Evolutionary conservation across 2,329 filamentous ascomycete species (phyloP), one percentile per base, ranked within the genome.

Genomic region (Paramyrothecium sp.): DNA sequence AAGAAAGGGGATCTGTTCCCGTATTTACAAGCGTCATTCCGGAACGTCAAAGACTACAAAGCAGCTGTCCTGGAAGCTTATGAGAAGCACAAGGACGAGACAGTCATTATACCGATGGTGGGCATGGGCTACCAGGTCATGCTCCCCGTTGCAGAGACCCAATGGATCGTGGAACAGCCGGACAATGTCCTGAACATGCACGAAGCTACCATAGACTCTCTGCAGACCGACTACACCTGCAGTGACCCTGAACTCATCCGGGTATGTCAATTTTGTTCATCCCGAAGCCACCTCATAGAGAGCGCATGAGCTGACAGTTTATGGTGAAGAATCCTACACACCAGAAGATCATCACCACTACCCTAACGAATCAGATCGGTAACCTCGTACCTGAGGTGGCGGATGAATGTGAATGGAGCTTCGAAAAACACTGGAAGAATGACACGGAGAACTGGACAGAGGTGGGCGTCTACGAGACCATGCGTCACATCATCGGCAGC

Each of bases 401-500:
- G n/a, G n/a, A 19, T 12, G 51, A 53, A 17, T 30, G 23, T 13
- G 26, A 26, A 20, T 53, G 51, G 51, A 33, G 23, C 3, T 41
- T 53, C 16, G 33, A 53, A 30, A 21, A n/a, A 8, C 33, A 53
- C 33, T 53, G 51, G 51, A 33, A 33, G n/a, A 19, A 16, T 19
- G 30, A 26, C n/a, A 41, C 51, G 7, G 30, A 41, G 11, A 33
- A 53, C 17, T 53, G 51, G 51, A 26, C 23, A 13, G 51, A 53
- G 19, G 51, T n/a, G n/a, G 21, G 33, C 50, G 41, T 58, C 20
- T 58, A 52, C 48, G 53, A 53, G 5, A 55, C 53, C 3, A 58
- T 58, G 56, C 56, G 56, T 13, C 53, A 48, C 26, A 48, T 58
- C 26, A 38, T 58, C 22, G 53, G 53, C 16, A 58, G 41, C 49